Conservation (phyloP, 805 yeast genomes). For the Candida xiaguanensis region DNA sequence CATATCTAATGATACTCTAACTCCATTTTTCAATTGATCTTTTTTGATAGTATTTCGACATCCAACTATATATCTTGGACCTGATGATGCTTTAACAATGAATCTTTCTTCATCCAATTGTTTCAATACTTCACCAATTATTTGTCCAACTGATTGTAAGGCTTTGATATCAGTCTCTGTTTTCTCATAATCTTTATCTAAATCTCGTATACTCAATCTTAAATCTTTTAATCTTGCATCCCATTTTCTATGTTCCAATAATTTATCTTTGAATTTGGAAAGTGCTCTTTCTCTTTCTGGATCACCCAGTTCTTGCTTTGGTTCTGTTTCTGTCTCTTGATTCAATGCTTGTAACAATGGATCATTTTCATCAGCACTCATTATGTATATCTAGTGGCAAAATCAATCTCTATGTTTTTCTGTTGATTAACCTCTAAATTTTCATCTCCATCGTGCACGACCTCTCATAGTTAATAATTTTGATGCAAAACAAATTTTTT, state of each 20-base stretch:
- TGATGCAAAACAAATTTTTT: slow-evolving; percentile 1
- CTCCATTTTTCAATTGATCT: slow-evolving; percentile 82
- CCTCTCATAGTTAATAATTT: background rate
- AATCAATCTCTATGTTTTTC: background rate
- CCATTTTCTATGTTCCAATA: slow-evolving; percentile 91
- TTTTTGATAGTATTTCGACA: slow-evolving; percentile 90
- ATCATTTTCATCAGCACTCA: slow-evolving; percentile 62
- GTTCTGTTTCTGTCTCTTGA: slow-evolving; percentile 20
- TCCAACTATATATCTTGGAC: slow-evolving; percentile 97
- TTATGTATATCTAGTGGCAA: slow-evolving; percentile 13
- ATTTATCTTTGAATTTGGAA: slow-evolving; percentile 73
- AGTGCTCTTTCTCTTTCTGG: slow-evolving; percentile 78
- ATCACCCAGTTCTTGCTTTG: slow-evolving; percentile 37
- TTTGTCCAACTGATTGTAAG: slow-evolving; percentile 93
- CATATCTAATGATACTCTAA: slow-evolving; percentile 95
- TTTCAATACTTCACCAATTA: slow-evolving; percentile 94
- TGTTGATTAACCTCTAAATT: background rate
- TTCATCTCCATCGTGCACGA: slow-evolving; percentile 2
- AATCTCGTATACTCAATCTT: slow-evolving; percentile 75
- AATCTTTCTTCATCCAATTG: slow-evolving; percentile 92
- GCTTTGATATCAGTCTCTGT: slow-evolving; percentile 98
- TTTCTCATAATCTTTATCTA: slow-evolving; percentile 81
- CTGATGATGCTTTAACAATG: slow-evolving; percentile 94
- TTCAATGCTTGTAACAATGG: slow-evolving; percentile 72
- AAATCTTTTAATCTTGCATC: slow-evolving; percentile 85